These are phyloP conservation scores for Vanrija sp. DNA, from an alignment of 1,284 basidiomycete species.

Conservation along the genomic window DNA sequence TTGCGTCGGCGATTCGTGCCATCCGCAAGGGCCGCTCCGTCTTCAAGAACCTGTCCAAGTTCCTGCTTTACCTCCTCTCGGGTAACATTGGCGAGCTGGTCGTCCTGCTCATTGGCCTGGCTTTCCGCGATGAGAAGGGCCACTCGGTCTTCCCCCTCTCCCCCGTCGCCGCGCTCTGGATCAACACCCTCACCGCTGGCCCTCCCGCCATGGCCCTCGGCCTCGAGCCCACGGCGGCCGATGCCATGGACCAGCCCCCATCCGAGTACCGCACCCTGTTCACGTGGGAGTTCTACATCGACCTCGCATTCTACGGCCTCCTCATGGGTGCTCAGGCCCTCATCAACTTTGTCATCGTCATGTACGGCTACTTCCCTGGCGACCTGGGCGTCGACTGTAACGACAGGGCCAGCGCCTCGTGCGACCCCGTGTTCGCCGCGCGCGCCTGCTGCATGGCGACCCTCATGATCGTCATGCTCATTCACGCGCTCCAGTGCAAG, in stretches of 20 bases:
- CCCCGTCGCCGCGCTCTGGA: constrained; percentile 63
- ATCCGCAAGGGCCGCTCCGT: constrained; percentile 60
- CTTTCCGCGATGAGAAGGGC: constrained; percentile 58
- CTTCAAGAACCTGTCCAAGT: constrained; percentile 51
- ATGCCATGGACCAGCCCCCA: constrained; percentile 60
- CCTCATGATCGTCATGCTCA: constrained; percentile 54
- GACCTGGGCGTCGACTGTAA: constrained; percentile 54
- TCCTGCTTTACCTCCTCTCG: constrained; percentile 54
- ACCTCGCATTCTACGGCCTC: constrained; percentile 61
- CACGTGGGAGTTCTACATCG: constrained; percentile 55
- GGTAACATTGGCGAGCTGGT: constrained; percentile 62
- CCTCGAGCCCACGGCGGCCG: constrained; percentile 56
- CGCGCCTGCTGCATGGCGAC: constrained; percentile 57
- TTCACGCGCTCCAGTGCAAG: constrained; percentile 48
- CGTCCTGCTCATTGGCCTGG: constrained; percentile 62
- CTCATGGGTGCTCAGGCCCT: constrained; percentile 59
- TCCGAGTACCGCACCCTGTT: constrained; percentile 56
- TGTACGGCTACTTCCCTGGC: constrained; percentile 49
- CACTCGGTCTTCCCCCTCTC: constrained; percentile 64
- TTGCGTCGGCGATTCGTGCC: constrained; percentile 63
- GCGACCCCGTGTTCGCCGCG: constrained; percentile 54
- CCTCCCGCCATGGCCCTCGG: constrained; percentile 62
- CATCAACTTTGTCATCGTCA: constrained; percentile 55
- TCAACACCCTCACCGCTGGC: constrained; percentile 54
- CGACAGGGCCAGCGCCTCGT: constrained; percentile 33